phyloP scores from a whole-genome alignment of 345 rosid genomes.

The Viola odorata region DNA sequence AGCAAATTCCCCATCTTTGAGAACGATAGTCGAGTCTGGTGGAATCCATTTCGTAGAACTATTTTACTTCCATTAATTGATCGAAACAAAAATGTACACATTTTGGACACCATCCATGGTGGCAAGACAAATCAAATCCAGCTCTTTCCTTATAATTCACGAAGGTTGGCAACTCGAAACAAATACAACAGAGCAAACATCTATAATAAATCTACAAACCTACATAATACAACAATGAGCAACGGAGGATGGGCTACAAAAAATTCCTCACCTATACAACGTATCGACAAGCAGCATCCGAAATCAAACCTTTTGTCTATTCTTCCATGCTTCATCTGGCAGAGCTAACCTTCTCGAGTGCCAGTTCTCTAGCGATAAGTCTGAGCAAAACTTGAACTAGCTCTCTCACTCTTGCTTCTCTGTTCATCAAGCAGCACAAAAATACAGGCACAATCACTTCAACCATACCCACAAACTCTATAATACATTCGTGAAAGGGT shows the following conservation, averaged over 20 bases:
- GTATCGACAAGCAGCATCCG: background rate
- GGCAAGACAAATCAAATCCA: too few relatives aligned
- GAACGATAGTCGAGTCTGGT: too few relatives aligned
- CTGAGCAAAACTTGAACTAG: conserved; percentile 63
- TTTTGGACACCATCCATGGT: too few relatives aligned
- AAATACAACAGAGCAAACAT: background rate
- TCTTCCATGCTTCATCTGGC: background rate
- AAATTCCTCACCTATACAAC: conserved; percentile 9
- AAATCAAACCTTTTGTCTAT: too few relatives aligned
- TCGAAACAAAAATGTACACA: too few relatives aligned
- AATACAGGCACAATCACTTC: background rate
- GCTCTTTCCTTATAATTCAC: too few relatives aligned
- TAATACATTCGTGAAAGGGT: too few relatives aligned
- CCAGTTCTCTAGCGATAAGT: conserved; percentile 55
- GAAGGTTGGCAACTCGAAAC: too few relatives aligned
- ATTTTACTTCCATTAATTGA: too few relatives aligned
- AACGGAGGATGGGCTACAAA: conserved; percentile 5
- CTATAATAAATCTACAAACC: conserved; percentile 11
- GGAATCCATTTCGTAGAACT: too few relatives aligned
- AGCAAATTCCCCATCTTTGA: too few relatives aligned
- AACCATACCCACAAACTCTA: too few relatives aligned
- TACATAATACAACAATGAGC: conserved; percentile 8
- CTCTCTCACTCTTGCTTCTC: conserved; percentile 82
- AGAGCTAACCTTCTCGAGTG: conserved; percentile 43
- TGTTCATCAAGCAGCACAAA: conserved; percentile 28